Percentiles rank a stretch among this genome's conserved stretches.
Conservation (phyloP, 176 grass and related monocot genomes). For the Avena eriantha region DNA sequence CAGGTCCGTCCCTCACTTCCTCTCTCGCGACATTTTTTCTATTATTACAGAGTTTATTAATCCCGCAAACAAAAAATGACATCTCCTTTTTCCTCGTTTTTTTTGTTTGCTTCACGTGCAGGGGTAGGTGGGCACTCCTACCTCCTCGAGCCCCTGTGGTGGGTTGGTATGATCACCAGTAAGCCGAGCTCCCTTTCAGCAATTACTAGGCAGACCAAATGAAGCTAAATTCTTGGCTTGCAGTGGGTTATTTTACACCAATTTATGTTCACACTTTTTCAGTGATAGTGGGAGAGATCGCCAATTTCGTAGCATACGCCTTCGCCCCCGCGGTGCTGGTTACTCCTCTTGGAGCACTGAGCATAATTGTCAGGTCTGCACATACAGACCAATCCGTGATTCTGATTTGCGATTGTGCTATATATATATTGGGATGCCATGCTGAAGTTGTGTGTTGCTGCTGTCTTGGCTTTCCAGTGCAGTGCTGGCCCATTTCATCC, state of each 20-base stretch:
- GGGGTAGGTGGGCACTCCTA: conserved; percentile 93
- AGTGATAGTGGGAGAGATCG: conserved; percentile 95
- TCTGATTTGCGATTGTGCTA: not conserved
- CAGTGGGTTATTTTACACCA: not conserved
- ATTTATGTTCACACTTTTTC: not conserved
- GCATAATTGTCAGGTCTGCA: conserved; percentile 91
- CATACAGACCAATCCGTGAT: conserved; percentile 6
- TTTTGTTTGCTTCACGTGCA: conserved; percentile 42
- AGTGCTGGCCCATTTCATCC: conserved; percentile 93
- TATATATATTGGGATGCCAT: conserved; percentile 5
- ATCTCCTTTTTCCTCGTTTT: not conserved
- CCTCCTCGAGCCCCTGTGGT: conserved; percentile 94
- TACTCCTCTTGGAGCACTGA: conserved; percentile 93
- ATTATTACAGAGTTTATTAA: no score
- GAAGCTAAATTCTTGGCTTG: not conserved
- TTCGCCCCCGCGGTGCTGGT: conserved; percentile 94
- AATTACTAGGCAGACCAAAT: not conserved
- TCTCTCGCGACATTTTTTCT: not conserved
- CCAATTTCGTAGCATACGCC: conserved; percentile 94
- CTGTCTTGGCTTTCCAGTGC: conserved; percentile 57
- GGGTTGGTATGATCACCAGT: conserved; percentile 98
- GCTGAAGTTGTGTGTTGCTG: conserved; percentile 24
- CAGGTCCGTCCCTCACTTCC: conserved; percentile 47
- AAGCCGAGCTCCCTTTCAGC: conserved; percentile 36
- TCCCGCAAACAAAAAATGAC: no score